A percentile compares a stretch with the other conserved stretches of the same genome.
phyloP scores from a whole-genome alignment of 2,329 filamentous ascomycete genomes.

The Fusarium incarnatum region DNA sequence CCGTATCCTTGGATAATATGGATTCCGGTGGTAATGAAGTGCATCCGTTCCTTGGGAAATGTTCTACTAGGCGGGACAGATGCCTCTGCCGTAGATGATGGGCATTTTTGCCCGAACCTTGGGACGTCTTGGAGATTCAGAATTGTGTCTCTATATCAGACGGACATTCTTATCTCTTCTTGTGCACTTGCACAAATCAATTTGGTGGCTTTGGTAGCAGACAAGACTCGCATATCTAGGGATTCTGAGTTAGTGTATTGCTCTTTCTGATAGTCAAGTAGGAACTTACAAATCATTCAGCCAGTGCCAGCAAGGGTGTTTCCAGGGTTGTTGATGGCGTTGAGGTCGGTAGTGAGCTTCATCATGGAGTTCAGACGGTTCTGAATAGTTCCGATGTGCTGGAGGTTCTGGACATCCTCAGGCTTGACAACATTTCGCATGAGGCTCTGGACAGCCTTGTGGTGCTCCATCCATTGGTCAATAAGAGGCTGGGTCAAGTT shows the following conservation, averaged over 20 bases:
- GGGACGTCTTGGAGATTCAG: conserved; percentile 38
- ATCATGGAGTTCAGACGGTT: conserved; percentile 64
- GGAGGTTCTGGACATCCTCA: conserved; percentile 64
- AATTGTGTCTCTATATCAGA: conserved; percentile 41
- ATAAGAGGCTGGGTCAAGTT: conserved; percentile 56
- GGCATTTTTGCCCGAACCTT: conserved; percentile 35
- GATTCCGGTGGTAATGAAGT: conserved; percentile 37
- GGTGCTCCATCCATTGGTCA: conserved; percentile 71
- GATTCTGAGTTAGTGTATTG: conserved; percentile 16
- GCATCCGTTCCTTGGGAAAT: conserved; percentile 31
- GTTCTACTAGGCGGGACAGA: conserved; percentile 30
- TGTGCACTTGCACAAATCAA: conserved; percentile 44
- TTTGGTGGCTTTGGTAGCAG: conserved; percentile 42
- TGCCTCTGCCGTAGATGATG: conserved; percentile 37
- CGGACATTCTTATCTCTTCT: conserved; percentile 32
- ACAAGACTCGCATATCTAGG: conserved; percentile 36
- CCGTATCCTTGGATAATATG: conserved; percentile 29
- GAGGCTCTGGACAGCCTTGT: conserved; percentile 71
- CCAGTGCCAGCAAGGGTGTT: conserved; percentile 47
- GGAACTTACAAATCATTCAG: conserved; percentile 47
- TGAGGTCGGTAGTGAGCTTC: conserved; percentile 57
- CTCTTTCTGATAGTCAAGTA: too few species aligned
- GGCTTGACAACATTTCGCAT: conserved; percentile 63
- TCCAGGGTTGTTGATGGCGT: conserved; percentile 41
- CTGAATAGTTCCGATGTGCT: conserved; percentile 65